These are phyloP conservation scores for Colletotrichum tabaci DNA, from an alignment of 2,329 filamentous ascomycete genomes.

Conservation along the genomic window DNA sequence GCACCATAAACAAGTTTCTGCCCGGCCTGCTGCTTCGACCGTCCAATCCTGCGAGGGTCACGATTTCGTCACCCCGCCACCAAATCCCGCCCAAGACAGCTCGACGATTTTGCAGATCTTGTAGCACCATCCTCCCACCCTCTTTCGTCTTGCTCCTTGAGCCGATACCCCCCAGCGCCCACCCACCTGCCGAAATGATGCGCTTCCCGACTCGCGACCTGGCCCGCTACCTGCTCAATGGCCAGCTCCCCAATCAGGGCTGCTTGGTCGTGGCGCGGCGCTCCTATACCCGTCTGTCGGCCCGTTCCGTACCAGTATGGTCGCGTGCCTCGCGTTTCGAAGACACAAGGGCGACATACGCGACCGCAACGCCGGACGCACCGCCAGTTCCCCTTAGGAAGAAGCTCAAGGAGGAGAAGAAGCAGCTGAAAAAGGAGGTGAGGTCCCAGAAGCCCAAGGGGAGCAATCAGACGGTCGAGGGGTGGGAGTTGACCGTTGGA, in stretches of 20 bases:
- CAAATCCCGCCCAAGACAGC: neutral
- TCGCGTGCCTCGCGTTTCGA: neutral
- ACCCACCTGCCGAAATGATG: constrained; percentile 54
- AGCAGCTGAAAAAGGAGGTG: constrained; percentile 77
- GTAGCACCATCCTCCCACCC: neutral
- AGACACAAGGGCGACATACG: constrained; percentile 43
- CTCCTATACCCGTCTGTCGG: constrained; percentile 26
- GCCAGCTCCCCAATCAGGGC: constrained; percentile 58
- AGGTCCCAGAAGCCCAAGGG: constrained; percentile 63
- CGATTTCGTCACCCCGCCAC: neutral
- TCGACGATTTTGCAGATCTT: neutral
- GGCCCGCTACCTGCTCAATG: constrained; percentile 64
- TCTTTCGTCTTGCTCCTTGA: neutral
- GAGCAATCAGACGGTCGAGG: constrained; percentile 68
- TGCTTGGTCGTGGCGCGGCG: constrained; percentile 53
- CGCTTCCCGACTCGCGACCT: constrained; percentile 61
- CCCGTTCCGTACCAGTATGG: constrained; percentile 39
- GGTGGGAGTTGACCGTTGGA: constrained; percentile 95
- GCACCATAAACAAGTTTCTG: too few species aligned
- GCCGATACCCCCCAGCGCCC: neutral
- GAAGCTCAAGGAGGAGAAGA: constrained; percentile 79
- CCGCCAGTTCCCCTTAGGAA: constrained; percentile 73
- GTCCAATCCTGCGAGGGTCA: neutral
- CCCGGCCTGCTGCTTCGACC: neutral
- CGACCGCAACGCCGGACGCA: constrained; percentile 45